Percentiles rank a stretch among this genome's conserved stretches.
Conservation (phyloP, 495 filamentous ascomycete species). For the Aspergillus coremiiformis region DNA sequence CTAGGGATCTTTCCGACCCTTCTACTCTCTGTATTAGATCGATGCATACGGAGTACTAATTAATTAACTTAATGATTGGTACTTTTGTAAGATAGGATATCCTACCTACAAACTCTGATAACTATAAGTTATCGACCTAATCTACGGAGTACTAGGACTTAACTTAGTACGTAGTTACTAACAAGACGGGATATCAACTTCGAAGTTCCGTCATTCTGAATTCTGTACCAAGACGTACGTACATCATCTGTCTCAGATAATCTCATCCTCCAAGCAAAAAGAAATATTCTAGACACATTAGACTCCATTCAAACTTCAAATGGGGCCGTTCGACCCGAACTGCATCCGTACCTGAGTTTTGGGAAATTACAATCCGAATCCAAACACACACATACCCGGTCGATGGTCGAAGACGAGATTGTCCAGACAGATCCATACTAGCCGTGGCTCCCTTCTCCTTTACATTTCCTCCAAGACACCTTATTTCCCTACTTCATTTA, state of each 20-base stretch:
- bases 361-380: not conserved
- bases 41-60: not conserved
- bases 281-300: constrained; percentile 13
- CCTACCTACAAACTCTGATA: not conserved
- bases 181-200: not conserved
- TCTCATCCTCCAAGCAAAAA: not conserved
- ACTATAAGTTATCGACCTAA: too few relatives aligned
- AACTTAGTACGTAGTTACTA: too few relatives aligned
- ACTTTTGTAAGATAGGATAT: too few relatives aligned
- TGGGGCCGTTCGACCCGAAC: not conserved
- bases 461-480: not conserved
- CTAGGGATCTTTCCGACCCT: not conserved
- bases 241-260: constrained; percentile 15
- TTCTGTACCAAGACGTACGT: not conserved
- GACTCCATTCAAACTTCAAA: not conserved
- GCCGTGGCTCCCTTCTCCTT: not conserved
- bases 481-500: not conserved
- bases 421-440: too few relatives aligned
- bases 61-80: too few relatives aligned
- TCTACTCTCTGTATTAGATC: not conserved
- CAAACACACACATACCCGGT: too few relatives aligned
- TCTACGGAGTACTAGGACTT: too few relatives aligned
- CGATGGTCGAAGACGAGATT: not conserved
- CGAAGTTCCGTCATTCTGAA: not conserved
- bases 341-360: not conserved